Evolutionary conservation across 768 basidiomycete genomes (phyloP), one percentile per base, ranked within the genome.

Genomic region (Mycena venus): DNA sequence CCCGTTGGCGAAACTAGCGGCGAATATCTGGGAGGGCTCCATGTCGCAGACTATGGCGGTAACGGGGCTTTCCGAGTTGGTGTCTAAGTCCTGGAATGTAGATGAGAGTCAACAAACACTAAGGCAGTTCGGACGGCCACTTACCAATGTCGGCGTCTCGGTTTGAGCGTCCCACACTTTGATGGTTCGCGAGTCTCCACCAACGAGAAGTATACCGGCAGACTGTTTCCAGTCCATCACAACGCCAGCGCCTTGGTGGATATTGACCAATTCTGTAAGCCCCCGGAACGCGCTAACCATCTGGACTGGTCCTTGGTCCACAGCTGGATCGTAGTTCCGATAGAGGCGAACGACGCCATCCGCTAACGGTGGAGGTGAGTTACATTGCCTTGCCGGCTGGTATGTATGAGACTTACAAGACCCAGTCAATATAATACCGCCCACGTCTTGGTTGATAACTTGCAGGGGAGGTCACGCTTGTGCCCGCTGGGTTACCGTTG

Each of bases 231-330:
- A 99, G 72, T 98, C 96, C 72, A 94, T 91, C 32, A 99, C 88
- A 61, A 99, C 85, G 0, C 98, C 98, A 51, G 89, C 90, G 38
- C 96, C 95, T 74, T 94, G 92, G n/a, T 90, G 88, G 70, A 92
- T 82, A 34, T 91, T 91, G 23, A 96, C 85, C 34, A 95, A 85
- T 75, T 98, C 96, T 71, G 92, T 91, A 59, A 99, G 86, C 0
- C 91, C 98, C 38, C 96, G 90, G 90, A 98, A 99, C 15, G 97
- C 92, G 81, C 96, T 96, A 78, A 98, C 96, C 89, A 99, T 94
- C 79, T 96, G 94, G 17, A 98, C 86, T 4, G 94, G 91, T 2
- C 91, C 92, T 80, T 92, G 89, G 78, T 93, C 88, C 58, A 92
- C 79, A 11, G 85, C 88, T 0, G 93, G 90, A 80, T 98, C 97